phyloP scores from a whole-genome alignment of 2,329 filamentous ascomycete genomes.

The Botrytis tulipae region DNA sequence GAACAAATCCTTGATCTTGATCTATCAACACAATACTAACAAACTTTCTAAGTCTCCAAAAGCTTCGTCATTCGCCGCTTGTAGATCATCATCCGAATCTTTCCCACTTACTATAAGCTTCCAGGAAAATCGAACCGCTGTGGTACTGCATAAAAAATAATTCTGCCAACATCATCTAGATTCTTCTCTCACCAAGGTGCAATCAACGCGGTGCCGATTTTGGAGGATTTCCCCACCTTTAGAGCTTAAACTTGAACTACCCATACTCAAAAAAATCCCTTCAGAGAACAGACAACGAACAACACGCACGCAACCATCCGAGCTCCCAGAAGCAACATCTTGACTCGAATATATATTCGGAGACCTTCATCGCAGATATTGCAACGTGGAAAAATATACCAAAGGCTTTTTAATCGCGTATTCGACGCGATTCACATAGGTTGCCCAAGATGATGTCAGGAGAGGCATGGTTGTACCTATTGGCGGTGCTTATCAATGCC shows the following conservation, averaged over 20 bases:
- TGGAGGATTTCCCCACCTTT: constrained; percentile 20
- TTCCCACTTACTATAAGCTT: background rate
- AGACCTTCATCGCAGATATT: background rate
- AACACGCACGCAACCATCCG: constrained; percentile 10
- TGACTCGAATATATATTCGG: background rate
- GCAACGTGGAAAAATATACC: background rate
- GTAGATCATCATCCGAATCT: constrained; percentile 5
- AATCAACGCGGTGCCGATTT: background rate
- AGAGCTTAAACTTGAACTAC: constrained; percentile 14
- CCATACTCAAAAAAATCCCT: constrained; percentile 17
- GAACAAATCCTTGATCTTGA: background rate
- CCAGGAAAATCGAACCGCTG: background rate
- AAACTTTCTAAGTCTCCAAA: constrained; percentile 4
- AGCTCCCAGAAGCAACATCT: constrained; percentile 17
- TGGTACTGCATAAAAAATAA: constrained; percentile 5
- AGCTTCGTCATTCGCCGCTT: constrained; percentile 17
- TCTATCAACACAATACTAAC: background rate
- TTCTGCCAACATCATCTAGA: background rate
- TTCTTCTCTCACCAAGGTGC: background rate
- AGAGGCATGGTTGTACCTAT: constrained; percentile 96
- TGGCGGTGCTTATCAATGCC: constrained; percentile 98
- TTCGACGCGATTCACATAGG: constrained; percentile 22
- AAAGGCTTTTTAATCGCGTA: constrained; percentile 10
- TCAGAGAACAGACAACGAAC: constrained; percentile 11
- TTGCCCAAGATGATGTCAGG: constrained; percentile 72